Base-by-base conservation (phyloP, 192 early-diverging fungal genomes). In the Gorgonomyces haynaldii region DNA sequence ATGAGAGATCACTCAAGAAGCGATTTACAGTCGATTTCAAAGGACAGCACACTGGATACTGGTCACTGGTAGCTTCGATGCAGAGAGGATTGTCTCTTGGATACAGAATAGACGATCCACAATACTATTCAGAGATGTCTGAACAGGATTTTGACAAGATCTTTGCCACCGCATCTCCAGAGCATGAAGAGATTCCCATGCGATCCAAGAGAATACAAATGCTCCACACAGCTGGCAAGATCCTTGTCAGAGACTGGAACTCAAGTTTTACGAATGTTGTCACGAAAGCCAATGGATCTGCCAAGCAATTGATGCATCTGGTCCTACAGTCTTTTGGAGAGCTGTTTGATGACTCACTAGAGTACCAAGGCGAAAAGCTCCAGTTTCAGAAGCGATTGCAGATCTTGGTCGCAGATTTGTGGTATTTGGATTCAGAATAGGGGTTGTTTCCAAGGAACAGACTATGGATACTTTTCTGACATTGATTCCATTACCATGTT, bases 401-500 rank as follows among this genome's bases (percentile, higher is more conserved):
- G 62, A 90, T 90, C 40, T 65, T 90, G 27, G 78, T 85, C 1
- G 88, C 84, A 27, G 88, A 90, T 52, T 51, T 86, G 15, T 90
- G 87, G 88, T 84, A 83, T n/a, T 13, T 49, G 42, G 5, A 31
- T 31, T 12, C 5, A 8, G 6, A 8, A 5, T 31, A 8, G 30
- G 30, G 5, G 30, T 31, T 87, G 85, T 53, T 90, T 88, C 54
- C 83, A 88, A 56, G 82, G 81, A 27, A 21, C 60, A 38, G 55
- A 59, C 0, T 48, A 53, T 25, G 84, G 88, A 0, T 17, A 51
- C 4, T 88, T 90, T 53, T 36, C 65, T 20, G 83, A 87, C 49
- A 86, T 90, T 61, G 78, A 84, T 50, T 34, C 62, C 9, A 72
- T 90, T 24, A 90, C 88, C 9, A 90, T 90, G 84, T 90, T 90